Base-by-base conservation (phyloP, 805 yeast species). In the Saturnispora besseyi region DNA sequence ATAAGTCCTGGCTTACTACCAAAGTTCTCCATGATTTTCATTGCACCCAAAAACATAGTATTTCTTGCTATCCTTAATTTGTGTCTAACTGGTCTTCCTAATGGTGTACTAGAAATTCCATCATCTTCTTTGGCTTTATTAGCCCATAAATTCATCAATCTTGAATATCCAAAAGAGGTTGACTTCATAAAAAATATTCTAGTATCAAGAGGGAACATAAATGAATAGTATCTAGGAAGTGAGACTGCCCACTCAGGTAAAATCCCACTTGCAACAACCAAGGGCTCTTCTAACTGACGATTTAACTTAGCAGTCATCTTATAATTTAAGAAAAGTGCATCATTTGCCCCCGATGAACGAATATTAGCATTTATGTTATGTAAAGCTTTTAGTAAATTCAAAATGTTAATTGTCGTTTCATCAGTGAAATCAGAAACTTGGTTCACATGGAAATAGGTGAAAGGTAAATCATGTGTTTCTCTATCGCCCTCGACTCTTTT, bases 141-240 rank as follows among this genome's bases (percentile, higher is more conserved):
- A 51, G 77, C 71, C 96, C 96, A 88, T 42, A 79, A 73, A 52
- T 83, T 84, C 50, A 91, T 82, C 44, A 87, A 68, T 50, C 97
- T 73, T 1, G 95, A 84, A 61, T 87, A 84, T 0, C 98, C 98
- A 69, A 86, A 90, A 0, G 97, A 89, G 0, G 96, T 87, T 7
- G 90, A 81, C 56, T 86, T 91, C 49, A 91, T 65, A 59, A 87
- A 88, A 55, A 81, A 76, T 41, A 85, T 72, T 51, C 97, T 74
- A 0, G 93, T 79, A 46, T 83, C 93, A 41, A 91, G 68, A 0
- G 98, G 96, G 60, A 87, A 87, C 42, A 91, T 60, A 57, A 91
- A 91, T 11, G 96, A 87, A 58, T 75, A 88, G 18, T 78, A 74
- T 48, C 82, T 74, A 0, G 95, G 81, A n/a, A 88, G 67, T 51